phyloP scores from a whole-genome alignment of 768 basidiomycete genomes.

The Auricularia heimuer region DNA sequence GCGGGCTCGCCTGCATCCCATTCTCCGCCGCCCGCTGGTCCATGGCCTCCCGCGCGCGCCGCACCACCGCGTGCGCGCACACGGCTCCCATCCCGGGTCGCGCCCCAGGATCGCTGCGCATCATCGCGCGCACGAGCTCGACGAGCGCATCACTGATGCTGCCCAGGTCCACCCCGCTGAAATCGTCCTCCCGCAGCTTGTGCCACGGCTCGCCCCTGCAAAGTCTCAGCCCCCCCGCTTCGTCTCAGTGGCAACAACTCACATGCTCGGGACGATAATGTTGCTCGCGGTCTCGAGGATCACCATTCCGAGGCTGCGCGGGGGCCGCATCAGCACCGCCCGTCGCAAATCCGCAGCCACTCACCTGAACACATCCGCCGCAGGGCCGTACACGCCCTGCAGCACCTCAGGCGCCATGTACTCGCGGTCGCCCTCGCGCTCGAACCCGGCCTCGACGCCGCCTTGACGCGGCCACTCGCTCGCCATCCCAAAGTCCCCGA shows the following conservation, averaged over 20 bases:
- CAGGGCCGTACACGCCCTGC: constrained; percentile 82
- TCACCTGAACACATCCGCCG: constrained; percentile 95
- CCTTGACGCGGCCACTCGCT: constrained; percentile 71
- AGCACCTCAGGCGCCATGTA: constrained; percentile 96
- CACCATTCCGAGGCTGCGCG: constrained; percentile 80
- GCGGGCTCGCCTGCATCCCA: constrained; percentile 43
- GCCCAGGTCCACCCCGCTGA: constrained; percentile 61
- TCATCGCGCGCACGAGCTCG: constrained; percentile 62
- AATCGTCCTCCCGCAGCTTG: constrained; percentile 81
- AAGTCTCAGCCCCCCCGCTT: constrained; percentile 7
- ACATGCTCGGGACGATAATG: constrained; percentile 95
- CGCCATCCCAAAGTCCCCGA: constrained; percentile 99
- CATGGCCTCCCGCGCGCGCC: constrained; percentile 56
- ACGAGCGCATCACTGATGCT: constrained; percentile 50
- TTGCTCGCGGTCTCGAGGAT: constrained; percentile 93
- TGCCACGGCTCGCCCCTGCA: constrained; percentile 90
- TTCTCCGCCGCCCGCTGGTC: constrained; percentile 29
- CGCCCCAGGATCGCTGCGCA: constrained; percentile 55
- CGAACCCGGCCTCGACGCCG: constrained; percentile 41
- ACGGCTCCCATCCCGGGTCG: constrained; percentile 52
- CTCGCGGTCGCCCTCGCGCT: constrained; percentile 93
- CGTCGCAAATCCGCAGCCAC: constrained; percentile 17
- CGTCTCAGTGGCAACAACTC: constrained; percentile 27
- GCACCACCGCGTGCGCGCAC: constrained; percentile 51
- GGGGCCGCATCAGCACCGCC: constrained; percentile 5